These are phyloP conservation scores for Hirsutella rhossiliensis DNA, from an alignment of 2,329 filamentous ascomycete species.

Conservation along the genomic window DNA sequence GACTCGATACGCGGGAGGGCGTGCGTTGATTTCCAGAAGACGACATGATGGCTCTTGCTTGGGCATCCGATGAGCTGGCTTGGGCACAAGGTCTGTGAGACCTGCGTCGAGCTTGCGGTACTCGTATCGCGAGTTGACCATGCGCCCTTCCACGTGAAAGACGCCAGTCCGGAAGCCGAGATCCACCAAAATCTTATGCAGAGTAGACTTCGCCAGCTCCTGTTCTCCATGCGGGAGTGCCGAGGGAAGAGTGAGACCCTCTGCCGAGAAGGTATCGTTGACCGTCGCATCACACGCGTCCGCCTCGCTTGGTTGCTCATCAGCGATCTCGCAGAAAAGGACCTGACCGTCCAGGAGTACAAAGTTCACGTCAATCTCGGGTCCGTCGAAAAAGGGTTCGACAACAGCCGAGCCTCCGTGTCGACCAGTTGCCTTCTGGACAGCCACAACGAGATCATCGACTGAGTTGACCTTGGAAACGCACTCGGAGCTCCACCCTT, in stretches of 20 bases:
- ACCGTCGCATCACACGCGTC: not conserved
- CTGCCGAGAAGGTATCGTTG: not conserved
- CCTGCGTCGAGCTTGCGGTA: not conserved
- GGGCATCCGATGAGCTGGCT: not conserved
- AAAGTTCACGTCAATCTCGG: not conserved
- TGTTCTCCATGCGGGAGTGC: not conserved
- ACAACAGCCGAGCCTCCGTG: not conserved
- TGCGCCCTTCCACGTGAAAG: not conserved
- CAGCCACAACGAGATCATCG: not conserved
- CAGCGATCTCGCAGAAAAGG: not conserved
- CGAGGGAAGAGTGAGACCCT: not conserved
- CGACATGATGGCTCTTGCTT: not conserved
- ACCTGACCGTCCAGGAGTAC: not conserved
- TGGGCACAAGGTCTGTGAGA: not conserved
- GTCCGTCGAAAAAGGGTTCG: constrained; percentile 1
- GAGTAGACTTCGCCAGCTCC: not conserved
- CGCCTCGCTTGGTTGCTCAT: not conserved
- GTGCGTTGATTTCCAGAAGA: not conserved
- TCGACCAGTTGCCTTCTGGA: not conserved
- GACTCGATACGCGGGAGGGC: not conserved
- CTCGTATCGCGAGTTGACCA: not conserved
- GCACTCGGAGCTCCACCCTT: not conserved
- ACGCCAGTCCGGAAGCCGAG: not conserved
- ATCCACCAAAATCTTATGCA: not conserved
- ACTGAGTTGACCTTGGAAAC: not conserved